Conservation (phyloP, 495 filamentous ascomycete genomes). For the Penicillium simplicissimum region DNA sequence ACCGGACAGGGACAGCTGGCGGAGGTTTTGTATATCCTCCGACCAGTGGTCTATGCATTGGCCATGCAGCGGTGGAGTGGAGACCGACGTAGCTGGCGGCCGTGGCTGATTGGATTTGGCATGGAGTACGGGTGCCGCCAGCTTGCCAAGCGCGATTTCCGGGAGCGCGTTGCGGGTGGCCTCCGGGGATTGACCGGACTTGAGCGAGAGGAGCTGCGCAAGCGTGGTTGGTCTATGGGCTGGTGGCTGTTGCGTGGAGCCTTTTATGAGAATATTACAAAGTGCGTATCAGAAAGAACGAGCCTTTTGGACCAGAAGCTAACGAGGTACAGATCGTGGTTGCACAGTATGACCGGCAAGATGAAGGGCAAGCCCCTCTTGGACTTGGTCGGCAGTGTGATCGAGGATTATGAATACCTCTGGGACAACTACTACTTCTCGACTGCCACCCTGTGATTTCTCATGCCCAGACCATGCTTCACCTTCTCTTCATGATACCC, state of each 20-base stretch:
- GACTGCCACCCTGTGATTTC: conserved; percentile 61
- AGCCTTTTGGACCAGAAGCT: conserved; percentile 19
- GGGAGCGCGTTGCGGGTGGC: conserved; percentile 63
- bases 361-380: conserved; percentile 76
- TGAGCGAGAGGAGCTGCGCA: conserved; percentile 83
- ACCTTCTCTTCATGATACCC: conserved; percentile 30
- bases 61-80: conserved; percentile 69
- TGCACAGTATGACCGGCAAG: conserved; percentile 61
- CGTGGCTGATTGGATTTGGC: conserved; percentile 85
- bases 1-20: conserved; percentile 73
- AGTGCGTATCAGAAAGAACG: conserved; percentile 42
- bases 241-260: conserved; percentile 97
- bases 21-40: conserved; percentile 86
- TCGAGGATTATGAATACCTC: conserved; percentile 95
- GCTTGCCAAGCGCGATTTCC: conserved; percentile 72
- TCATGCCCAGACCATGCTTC: conserved; percentile 11
- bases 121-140: conserved; percentile 87
- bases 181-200: conserved; percentile 73
- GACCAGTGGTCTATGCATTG: conserved; percentile 85
- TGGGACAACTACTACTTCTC: conserved; percentile 98
- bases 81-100: conserved; percentile 72
- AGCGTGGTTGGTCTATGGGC: conserved; percentile 81
- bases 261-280: conserved; percentile 93
- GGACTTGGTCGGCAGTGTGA: conserved; percentile 73
- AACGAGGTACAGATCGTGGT: conserved; percentile 52